Conservation (phyloP, 1,139 yeast genomes). For the Suhomyces terraborum region DNA sequence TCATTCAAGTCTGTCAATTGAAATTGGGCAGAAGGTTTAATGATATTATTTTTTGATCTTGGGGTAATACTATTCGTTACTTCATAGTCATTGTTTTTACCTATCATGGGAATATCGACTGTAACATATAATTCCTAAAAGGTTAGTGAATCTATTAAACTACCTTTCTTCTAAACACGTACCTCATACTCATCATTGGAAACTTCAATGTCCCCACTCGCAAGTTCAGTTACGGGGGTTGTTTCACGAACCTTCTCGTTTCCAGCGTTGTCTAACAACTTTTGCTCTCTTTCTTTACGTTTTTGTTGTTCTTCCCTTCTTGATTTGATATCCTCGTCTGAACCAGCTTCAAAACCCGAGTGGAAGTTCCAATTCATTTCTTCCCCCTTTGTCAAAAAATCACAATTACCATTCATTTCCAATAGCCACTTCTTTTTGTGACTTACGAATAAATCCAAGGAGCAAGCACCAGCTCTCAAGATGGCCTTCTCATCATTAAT, state of each 20-base stretch:
- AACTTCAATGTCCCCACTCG: constrained; percentile 18
- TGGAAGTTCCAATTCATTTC: constrained; percentile 91
- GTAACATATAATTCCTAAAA: constrained; percentile 45
- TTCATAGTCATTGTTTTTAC: constrained; percentile 23
- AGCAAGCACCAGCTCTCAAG: constrained; percentile 52
- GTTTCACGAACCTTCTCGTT: constrained; percentile 17
- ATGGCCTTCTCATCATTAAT: constrained; percentile 47
- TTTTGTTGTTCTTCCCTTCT: constrained; percentile 32
- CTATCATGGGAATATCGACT: constrained; percentile 43
- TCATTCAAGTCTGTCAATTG: constrained; percentile 42
- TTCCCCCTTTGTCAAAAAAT: constrained; percentile 71
- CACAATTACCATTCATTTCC: constrained; percentile 67
- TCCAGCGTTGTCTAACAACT: constrained; percentile 15
- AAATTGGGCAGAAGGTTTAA: constrained; percentile 45
- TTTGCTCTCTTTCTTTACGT: constrained; percentile 15
- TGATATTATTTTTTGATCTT: constrained; percentile 21
- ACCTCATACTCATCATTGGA: constrained; percentile 39
- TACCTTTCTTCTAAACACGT: constrained; percentile 25
- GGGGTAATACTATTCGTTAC: constrained; percentile 19
- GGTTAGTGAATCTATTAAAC: constrained; percentile 20
- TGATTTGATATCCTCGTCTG: constrained; percentile 68
- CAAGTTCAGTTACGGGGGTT: constrained; percentile 17
- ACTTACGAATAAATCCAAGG: constrained; percentile 39
- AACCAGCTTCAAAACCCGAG: constrained; percentile 69
- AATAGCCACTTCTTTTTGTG: constrained; percentile 48